phyloP scores from a whole-genome alignment of 1,284 basidiomycete genomes.

The Ceratobasidium sp. region DNA sequence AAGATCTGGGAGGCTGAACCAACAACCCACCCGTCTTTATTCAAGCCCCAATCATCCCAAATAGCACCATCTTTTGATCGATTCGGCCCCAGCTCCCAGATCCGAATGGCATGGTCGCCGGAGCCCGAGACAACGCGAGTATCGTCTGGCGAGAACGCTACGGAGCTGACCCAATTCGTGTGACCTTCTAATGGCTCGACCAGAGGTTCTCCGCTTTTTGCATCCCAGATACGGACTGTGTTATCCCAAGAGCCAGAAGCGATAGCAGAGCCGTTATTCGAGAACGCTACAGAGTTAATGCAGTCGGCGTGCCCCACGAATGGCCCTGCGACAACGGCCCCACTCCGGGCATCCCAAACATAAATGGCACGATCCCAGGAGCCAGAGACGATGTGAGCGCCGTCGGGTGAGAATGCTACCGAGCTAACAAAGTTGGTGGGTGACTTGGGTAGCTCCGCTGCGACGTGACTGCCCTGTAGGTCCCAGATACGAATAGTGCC shows the following conservation, averaged over 20 bases:
- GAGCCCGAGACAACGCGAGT: slow-evolving; percentile 23
- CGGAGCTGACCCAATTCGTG: background rate
- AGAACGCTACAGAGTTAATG: slow-evolving; percentile 25
- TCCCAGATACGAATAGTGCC: slow-evolving; percentile 53
- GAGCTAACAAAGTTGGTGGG: slow-evolving; percentile 10
- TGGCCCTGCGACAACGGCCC: background rate
- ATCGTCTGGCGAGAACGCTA: slow-evolving; percentile 31
- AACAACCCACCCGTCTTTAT: too few relatives aligned
- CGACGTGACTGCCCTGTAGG: slow-evolving; percentile 51
- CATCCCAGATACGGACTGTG: slow-evolving; percentile 38
- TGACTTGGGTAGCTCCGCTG: slow-evolving; percentile 1
- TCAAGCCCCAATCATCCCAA: too few relatives aligned
- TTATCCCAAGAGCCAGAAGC: slow-evolving; percentile 27
- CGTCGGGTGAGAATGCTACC: slow-evolving; percentile 37
- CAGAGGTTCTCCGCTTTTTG: background rate
- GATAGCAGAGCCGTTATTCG: slow-evolving; percentile 21
- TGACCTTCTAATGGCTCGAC: slow-evolving; percentile 5
- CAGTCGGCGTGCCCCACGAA: background rate
- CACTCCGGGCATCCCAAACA: slow-evolving; percentile 41
- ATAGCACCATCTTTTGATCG: too few relatives aligned
- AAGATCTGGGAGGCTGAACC: too few relatives aligned
- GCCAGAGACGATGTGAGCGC: background rate
- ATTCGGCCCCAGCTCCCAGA: background rate
- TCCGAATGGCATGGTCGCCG: background rate
- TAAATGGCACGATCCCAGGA: slow-evolving; percentile 35